phyloP scores from a whole-genome alignment of 2,329 filamentous ascomycete genomes.

The Nigrospora osmanthi region DNA sequence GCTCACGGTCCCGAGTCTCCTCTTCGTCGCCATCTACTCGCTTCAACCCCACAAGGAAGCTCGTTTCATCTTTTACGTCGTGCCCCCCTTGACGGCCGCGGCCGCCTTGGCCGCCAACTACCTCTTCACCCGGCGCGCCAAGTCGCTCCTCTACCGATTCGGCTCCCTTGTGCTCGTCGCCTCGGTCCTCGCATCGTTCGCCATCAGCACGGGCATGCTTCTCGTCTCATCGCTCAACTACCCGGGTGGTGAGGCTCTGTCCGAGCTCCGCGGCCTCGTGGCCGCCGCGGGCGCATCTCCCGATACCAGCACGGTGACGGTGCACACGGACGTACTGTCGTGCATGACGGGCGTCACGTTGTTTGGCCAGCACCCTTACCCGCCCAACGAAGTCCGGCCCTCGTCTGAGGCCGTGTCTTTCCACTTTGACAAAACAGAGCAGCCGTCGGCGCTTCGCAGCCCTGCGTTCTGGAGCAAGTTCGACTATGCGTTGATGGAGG shows the following conservation, averaged over 20 bases:
- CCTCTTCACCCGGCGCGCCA: conserved; percentile 58
- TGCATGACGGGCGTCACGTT: conserved; percentile 67
- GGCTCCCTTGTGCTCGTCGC: conserved; percentile 46
- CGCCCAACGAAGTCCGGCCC: conserved; percentile 12
- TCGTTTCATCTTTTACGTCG: conserved; percentile 84
- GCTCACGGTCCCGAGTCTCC: conserved; percentile 57
- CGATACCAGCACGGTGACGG: conserved; percentile 26
- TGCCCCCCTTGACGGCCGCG: conserved; percentile 72
- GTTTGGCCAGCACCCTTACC: conserved; percentile 44
- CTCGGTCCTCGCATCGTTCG: conserved; percentile 54
- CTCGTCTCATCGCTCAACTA: conserved; percentile 85
- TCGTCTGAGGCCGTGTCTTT: conserved; percentile 19
- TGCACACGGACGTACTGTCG: conserved; percentile 58
- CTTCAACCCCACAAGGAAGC: conserved; percentile 92
- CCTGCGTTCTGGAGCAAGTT: conserved; percentile 55
- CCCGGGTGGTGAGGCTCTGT: conserved; percentile 76
- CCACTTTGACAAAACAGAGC: conserved; percentile 57
- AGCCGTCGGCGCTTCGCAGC: conserved; percentile 30
- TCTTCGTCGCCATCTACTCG: conserved; percentile 76
- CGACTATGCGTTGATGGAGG: conserved; percentile 54
- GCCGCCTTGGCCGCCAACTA: conserved; percentile 67
- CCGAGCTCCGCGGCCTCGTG: conserved; percentile 36
- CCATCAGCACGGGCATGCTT: conserved; percentile 59
- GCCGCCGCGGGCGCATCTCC: conserved; percentile 18
- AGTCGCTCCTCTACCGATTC: conserved; percentile 47